Evolutionary conservation across 129 eudicot species (phyloP), one percentile per base, ranked within the genome.

Genomic region (Lactuca saligna): DNA sequence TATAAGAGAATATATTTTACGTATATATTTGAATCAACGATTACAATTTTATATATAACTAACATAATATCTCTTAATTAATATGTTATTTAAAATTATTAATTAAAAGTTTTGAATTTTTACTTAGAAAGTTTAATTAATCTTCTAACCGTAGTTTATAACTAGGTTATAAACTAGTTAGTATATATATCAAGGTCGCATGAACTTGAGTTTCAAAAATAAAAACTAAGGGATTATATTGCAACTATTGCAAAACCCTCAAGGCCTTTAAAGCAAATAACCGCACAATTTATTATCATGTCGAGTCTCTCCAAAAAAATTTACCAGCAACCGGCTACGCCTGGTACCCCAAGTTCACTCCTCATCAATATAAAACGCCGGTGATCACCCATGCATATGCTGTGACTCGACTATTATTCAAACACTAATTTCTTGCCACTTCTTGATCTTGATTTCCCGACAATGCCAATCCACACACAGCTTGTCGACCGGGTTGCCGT

Each of bases 301-400:
- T 65, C 54, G n/a, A 31, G 32, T 14, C 50, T 8, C 20, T 5
- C n/a, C 8, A 8, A 70, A 41, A 41, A 8, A 15, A 5, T 31
- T 25, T 9, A 76, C 81, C 83, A 81, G 89, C 17, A 54, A 84
- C 86, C 79, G 83, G 83, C 31, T 61, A 29, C 51, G 16, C 79
- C 70, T 12, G 82, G 75, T 44, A 29, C 31, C 70, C 64, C 46
- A 14, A 37, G n/a, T 38, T 66, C 61, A 48, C 4, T 11, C 51
- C 20, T 61, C 69, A 37, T 50, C 69, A 50, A 82, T 82, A 68
- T 67, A 81, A 67, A 61, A 61, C 69, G 42, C 38, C 67, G 50
- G 46, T 25, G 29, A 25, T 13, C 41, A 29, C n/a, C 58, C 79
- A 53, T 59, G 31, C 79, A 61, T 14, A 61, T 15, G 55, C 53